Evolutionary conservation across 2,329 filamentous ascomycete genomes (phyloP).

Genomic region (Calonectria leucothoes): DNA sequence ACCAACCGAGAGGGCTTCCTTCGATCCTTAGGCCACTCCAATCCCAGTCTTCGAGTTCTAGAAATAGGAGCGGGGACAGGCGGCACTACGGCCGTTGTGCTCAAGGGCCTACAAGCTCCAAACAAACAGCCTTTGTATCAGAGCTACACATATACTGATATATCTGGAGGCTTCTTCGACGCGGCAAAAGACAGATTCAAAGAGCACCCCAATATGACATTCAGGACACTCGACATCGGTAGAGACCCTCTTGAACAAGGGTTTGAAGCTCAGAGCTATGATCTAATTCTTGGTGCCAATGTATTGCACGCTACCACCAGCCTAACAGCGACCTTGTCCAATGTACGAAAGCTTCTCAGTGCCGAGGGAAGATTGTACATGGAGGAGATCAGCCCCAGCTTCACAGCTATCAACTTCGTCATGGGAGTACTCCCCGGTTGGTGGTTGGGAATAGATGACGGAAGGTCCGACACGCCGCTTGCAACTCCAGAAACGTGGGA

Average conservation of each 20-base stretch:
- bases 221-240: conserved; percentile 47
- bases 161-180: conserved; percentile 44
- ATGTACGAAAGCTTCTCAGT: background rate
- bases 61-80: conserved; percentile 48
- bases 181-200: conserved; percentile 35
- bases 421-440: conserved; percentile 41
- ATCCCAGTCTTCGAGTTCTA: conserved; percentile 38
- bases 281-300: conserved; percentile 45
- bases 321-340: background rate
- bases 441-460: conserved; percentile 49
- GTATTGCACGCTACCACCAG: conserved; percentile 43
- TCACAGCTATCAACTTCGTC: background rate
- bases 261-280: conserved; percentile 40
- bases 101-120: conserved; percentile 31
- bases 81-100: conserved; percentile 44
- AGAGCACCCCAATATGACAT: conserved; percentile 34
- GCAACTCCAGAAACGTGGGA: conserved; percentile 41
- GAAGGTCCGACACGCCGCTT: conserved; percentile 40
- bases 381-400: background rate
- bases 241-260: conserved; percentile 42
- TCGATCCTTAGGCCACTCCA: conserved; percentile 12
- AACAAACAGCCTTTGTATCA: conserved; percentile 10
- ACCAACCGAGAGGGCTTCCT: conserved; percentile 10
- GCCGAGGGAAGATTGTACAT: background rate
- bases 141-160: conserved; percentile 45